Base-by-base conservation (phyloP, 768 basidiomycete genomes). In the Boletus tylopilopsis region DNA sequence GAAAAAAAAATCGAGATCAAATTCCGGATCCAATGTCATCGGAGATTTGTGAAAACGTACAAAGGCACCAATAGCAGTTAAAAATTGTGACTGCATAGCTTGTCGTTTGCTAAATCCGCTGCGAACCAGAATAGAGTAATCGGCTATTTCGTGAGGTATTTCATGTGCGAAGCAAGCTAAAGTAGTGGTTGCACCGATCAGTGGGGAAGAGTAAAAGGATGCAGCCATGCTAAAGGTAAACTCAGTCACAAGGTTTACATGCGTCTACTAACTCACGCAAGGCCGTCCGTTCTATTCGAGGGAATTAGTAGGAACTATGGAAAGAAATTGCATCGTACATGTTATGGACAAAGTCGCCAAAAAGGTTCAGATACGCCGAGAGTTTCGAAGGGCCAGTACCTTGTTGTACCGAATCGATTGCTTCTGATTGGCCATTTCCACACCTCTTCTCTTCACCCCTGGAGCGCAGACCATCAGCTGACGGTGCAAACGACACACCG, bases 71-170 rank as follows among this genome's bases (percentile, higher is more conserved):
- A 94, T 76, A 23, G 93, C 93, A 29, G 93, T 95, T 49, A 94
- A 63, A 69, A 94, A 94, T 63, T 95, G 93, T 27, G 87, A 90
- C 60, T 87, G 85, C 92, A 95, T 94, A 3, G 93, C 93, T 65
- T 94, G 90, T 57, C 72, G 75, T 69, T 95, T 95, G 23, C 85
- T 89, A 65, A 94, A 94, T 4, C 93, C 92, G 58, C 88, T 90
- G 35, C 88, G 84, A 41, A 94, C 81, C 30, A 94, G 74, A 57
- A 94, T 94, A n/a, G 90, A 92, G 63, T 94, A 94, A 66, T 94
- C 93, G n/a, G 92, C 93, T 54, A 95, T 94, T 75, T 95, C 91
- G 62, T 95, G 92, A 16, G 93, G 93, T 45, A 95, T 94, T 69
- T 95, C 92, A 66, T 95, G 91, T 2, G 90, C 90, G 62, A 94